Percentiles rank a stretch among this genome's conserved stretches.
Conservation (phyloP, 2,329 filamentous ascomycete genomes). For the Emergomyces pasteurianus region DNA sequence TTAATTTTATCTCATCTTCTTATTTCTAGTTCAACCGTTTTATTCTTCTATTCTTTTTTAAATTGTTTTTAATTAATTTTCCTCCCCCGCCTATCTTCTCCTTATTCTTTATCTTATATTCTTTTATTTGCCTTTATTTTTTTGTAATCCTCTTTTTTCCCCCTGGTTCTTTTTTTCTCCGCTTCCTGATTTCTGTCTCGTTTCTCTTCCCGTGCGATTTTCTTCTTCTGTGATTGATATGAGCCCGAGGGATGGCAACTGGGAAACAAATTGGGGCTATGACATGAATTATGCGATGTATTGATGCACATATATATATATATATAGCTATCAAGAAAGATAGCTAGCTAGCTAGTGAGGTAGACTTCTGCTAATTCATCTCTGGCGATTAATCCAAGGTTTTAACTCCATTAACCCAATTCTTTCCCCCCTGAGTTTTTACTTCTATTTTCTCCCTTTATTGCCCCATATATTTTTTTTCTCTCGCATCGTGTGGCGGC, state of each 20-base stretch:
- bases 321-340: not conserved
- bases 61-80: not conserved
- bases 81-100: not conserved
- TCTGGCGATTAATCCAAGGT: not conserved
- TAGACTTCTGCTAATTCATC: no score
- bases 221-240: not conserved
- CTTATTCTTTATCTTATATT: not conserved
- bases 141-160: not conserved
- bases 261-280: not conserved
- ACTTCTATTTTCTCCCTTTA: not conserved
- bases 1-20: no score
- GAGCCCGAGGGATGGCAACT: not conserved
- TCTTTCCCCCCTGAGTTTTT: not conserved
- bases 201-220: not conserved
- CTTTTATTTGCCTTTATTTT: not conserved
- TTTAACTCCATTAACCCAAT: not conserved
- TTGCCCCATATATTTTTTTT: not conserved
- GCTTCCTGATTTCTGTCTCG: no score
- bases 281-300: not conserved
- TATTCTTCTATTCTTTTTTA: no score
- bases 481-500: not conserved
- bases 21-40: no score
- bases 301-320: not conserved
- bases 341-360: no score
- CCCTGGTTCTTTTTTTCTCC: not conserved